Evolutionary conservation across 1,284 basidiomycete genomes (phyloP).

Genomic region (Heterobasidion irregulare): DNA sequence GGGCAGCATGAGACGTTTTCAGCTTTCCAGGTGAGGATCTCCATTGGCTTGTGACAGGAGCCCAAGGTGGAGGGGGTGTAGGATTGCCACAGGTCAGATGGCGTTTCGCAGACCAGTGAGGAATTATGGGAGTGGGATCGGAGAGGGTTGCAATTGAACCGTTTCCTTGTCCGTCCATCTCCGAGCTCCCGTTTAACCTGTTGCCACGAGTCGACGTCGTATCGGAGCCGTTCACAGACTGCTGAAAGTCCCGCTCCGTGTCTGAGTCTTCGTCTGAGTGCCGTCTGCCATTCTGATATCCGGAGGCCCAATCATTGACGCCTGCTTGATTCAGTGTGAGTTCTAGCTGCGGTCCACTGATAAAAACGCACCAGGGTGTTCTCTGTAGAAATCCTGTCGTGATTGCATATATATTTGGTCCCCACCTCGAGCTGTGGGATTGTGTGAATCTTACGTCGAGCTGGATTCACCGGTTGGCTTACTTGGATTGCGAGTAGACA

Average conservation of each 20-base stretch:
- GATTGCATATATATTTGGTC: neutral
- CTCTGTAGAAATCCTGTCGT: neutral
- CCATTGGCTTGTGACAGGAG: constrained; percentile 68
- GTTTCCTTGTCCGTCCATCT: constrained; percentile 23
- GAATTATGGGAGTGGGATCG: constrained; percentile 53
- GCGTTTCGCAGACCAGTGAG: constrained; percentile 78
- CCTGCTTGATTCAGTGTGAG: neutral
- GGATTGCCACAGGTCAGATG: constrained; percentile 87
- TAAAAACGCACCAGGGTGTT: neutral
- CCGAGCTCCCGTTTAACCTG: constrained; percentile 20
- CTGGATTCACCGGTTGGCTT: constrained; percentile 1
- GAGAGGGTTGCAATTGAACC: constrained; percentile 33
- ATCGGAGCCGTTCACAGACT: constrained; percentile 32
- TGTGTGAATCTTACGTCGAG: too few species aligned
- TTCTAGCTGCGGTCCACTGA: neutral
- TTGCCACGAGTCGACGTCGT: constrained; percentile 19
- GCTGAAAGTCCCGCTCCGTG: constrained; percentile 31
- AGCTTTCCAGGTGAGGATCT: constrained; percentile 74
- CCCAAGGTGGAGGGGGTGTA: constrained; percentile 55
- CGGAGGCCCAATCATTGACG: neutral
- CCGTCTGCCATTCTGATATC: constrained; percentile 17
- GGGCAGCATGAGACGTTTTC: constrained; percentile 86
- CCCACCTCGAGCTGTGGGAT: too few species aligned
- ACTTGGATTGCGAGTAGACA: neutral
- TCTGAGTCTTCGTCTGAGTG: constrained; percentile 35